phyloP scores from a whole-genome alignment of 2,329 filamentous ascomycete genomes.

The Knufia petricola region DNA sequence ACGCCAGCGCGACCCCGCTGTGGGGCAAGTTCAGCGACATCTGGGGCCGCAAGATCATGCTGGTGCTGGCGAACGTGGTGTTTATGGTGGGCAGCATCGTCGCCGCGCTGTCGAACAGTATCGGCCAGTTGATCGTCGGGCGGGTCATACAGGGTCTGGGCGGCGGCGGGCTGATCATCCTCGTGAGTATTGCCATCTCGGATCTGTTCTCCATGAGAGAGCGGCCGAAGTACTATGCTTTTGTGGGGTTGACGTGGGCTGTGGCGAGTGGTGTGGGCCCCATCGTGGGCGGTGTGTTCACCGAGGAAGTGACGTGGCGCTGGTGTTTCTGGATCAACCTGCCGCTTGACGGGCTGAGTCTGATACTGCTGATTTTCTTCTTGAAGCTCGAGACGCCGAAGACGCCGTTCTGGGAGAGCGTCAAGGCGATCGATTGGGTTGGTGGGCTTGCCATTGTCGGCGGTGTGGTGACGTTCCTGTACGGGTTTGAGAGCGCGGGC shows the following conservation, averaged over 20 bases:
- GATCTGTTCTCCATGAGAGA: constrained; percentile 54
- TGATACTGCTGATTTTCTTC: constrained; percentile 50
- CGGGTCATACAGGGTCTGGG: constrained; percentile 55
- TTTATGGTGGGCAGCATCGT: constrained; percentile 56
- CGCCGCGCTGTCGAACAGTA: constrained; percentile 48
- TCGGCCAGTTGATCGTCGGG: constrained; percentile 54
- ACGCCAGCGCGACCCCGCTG: constrained; percentile 42
- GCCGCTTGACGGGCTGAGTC: constrained; percentile 50
- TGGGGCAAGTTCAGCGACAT: constrained; percentile 60
- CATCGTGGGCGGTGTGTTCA: constrained; percentile 31
- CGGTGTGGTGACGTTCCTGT: constrained; percentile 58
- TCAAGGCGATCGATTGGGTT: constrained; percentile 54
- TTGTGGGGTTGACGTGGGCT: constrained; percentile 55
- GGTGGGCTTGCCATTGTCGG: constrained; percentile 56
- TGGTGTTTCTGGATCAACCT: constrained; percentile 51
- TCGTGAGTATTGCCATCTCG: constrained; percentile 55
- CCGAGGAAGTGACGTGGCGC: constrained; percentile 30
- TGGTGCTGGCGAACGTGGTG: constrained; percentile 50
- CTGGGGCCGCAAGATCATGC: constrained; percentile 54
- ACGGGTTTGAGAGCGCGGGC: constrained; percentile 62
- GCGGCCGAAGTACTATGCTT: constrained; percentile 52
- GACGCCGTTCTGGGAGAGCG: constrained; percentile 47
- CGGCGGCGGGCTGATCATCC: constrained; percentile 53
- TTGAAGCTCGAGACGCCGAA: constrained; percentile 53
- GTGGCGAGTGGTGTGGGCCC: constrained; percentile 52